Percentiles rank a stretch among this genome's conserved stretches.
Conservation (phyloP, 202 grass and related monocot species). For the Schoenoplectus tabernaemontani region DNA sequence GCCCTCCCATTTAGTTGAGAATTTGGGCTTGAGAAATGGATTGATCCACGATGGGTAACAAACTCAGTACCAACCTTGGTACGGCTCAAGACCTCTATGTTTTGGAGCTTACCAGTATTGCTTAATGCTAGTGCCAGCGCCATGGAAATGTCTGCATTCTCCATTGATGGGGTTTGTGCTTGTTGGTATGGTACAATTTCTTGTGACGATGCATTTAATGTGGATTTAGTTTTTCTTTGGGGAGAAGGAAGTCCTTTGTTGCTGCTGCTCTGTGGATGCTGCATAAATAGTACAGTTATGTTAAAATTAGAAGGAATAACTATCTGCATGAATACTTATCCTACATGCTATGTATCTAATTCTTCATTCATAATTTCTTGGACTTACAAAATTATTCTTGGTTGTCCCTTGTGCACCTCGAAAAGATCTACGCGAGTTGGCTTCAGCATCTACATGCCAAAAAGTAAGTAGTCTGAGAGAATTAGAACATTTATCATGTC, state of each 20-base stretch:
- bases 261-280: slow-evolving; percentile 16
- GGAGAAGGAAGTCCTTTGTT: slow-evolving; percentile 22
- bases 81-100: slow-evolving; percentile 42
- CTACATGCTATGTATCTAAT: neutral
- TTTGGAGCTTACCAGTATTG: slow-evolving; percentile 81
- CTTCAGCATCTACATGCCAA: slow-evolving; percentile 34
- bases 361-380: neutral
- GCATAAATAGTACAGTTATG: neutral
- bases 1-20: slow-evolving; percentile 19
- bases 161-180: slow-evolving; percentile 9
- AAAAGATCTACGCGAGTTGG: slow-evolving; percentile 31
- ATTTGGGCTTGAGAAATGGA: slow-evolving; percentile 29
- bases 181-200: slow-evolving; percentile 67
- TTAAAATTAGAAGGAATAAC: neutral
- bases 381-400: slow-evolving; percentile 42
- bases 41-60: slow-evolving; percentile 36
- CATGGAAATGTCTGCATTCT: slow-evolving; percentile 52
- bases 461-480: neutral
- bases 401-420: slow-evolving; percentile 26
- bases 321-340: neutral
- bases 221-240: slow-evolving; percentile 26
- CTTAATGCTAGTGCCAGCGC: slow-evolving; percentile 86
- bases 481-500: neutral
- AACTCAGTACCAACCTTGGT: slow-evolving; percentile 30
- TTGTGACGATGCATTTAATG: slow-evolving; percentile 15